Percentiles rank a stretch among this genome's conserved stretches.
Evolutionary conservation across 2,329 filamentous ascomycete species (phyloP).

Genomic region (Gremmenia infestans): DNA sequence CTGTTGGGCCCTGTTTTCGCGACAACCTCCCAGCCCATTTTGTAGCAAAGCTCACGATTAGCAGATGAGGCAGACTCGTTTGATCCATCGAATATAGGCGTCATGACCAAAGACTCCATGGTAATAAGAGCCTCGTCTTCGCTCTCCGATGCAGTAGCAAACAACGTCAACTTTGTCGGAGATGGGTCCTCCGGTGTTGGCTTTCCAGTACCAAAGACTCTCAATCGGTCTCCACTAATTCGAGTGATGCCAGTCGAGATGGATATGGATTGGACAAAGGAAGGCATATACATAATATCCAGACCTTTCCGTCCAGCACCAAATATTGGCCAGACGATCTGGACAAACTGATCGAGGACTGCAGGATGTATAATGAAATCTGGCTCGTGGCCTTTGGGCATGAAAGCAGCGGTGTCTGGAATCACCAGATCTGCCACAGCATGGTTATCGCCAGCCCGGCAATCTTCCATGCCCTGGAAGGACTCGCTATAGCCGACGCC

Average conservation of each 20-base stretch:
- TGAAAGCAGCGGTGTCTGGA: slow-evolving; percentile 39
- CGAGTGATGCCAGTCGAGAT: slow-evolving; percentile 32
- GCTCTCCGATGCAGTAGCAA: slow-evolving; percentile 29
- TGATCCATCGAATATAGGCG: slow-evolving; percentile 37
- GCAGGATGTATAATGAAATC: slow-evolving; percentile 41
- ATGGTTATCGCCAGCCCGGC: slow-evolving; percentile 34
- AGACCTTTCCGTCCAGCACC: slow-evolving; percentile 31
- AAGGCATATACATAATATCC: slow-evolving; percentile 40
- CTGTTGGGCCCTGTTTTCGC: too few species aligned
- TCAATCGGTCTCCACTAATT: slow-evolving; percentile 31
- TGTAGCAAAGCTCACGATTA: slow-evolving; percentile 42
- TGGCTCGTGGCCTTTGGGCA: slow-evolving; percentile 43
- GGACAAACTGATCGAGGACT: slow-evolving; percentile 42
- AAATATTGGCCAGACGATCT: slow-evolving; percentile 36
- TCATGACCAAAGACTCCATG: slow-evolving; percentile 35
- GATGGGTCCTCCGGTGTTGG: slow-evolving; percentile 29
- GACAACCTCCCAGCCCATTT: slow-evolving; percentile 41
- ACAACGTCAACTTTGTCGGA: slow-evolving; percentile 35
- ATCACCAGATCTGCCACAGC: slow-evolving; percentile 35
- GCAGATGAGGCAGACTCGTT: slow-evolving; percentile 21
- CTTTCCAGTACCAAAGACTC: slow-evolving; percentile 34
- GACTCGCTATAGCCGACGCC: slow-evolving; percentile 47
- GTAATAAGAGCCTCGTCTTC: slow-evolving; percentile 33
- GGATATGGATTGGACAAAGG: slow-evolving; percentile 36
- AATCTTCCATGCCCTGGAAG: slow-evolving; percentile 47